phyloP scores from a whole-genome alignment of 2,329 filamentous ascomycete species.

The Pseudogymnoascus sp. region DNA sequence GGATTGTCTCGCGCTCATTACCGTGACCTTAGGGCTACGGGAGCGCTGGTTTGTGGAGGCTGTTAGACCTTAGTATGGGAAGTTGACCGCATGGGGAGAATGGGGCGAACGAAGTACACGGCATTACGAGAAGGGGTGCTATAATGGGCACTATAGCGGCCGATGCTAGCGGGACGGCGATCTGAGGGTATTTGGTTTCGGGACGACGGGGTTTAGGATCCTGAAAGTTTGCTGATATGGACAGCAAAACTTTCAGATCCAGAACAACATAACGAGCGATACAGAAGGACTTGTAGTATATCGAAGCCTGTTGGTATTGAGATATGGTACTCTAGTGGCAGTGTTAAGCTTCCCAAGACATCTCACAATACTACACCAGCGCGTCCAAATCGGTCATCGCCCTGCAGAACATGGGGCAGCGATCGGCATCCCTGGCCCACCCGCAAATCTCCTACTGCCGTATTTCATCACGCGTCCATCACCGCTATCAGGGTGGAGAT shows the following conservation, averaged over 20 bases:
- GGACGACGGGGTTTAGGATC: not conserved
- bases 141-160: not conserved
- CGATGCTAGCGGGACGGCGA: not conserved
- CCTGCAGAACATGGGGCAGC: not conserved
- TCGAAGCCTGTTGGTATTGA: not conserved
- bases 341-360: conserved; percentile 6
- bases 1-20: conserved; percentile 5
- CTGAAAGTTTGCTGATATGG: not conserved
- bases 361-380: not conserved
- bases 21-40: not conserved
- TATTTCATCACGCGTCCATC: not conserved
- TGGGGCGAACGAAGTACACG: not conserved
- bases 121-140: not conserved
- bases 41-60: not conserved
- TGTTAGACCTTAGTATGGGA: not conserved
- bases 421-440: not conserved
- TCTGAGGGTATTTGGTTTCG: conserved; percentile 6
- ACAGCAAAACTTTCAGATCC: not conserved
- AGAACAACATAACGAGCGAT: not conserved
- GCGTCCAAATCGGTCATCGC: not conserved
- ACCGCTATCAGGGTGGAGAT: not conserved
- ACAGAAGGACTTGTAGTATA: not conserved
- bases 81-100: not conserved
- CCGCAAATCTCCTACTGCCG: not conserved
- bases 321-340: not conserved